Percentiles rank a stretch among this genome's conserved stretches.
phyloP scores from a whole-genome alignment of 23 red algal genomes.

The Cyanidioschyzon merolae region DNA sequence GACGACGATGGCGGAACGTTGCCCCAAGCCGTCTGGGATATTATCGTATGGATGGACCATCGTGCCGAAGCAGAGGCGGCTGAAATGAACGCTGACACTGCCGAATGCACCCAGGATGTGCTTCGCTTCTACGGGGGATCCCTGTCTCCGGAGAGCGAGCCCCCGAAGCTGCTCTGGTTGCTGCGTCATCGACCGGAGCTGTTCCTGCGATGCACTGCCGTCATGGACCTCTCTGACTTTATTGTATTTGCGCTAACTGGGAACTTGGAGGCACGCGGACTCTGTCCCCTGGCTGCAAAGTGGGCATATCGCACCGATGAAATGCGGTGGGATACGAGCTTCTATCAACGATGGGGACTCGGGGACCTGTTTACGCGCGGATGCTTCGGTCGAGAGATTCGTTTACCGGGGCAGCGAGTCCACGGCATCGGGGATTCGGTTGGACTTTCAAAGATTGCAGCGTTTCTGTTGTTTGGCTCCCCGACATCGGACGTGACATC shows the following conservation, averaged over 20 bases:
- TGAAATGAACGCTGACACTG: conserved; percentile 30
- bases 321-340: conserved; percentile 29
- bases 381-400: conserved; percentile 17
- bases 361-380: conserved; percentile 9
- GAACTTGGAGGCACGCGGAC: conserved; percentile 18
- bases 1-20: no score
- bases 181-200: conserved; percentile 16
- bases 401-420: neutral
- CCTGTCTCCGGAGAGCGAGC: conserved; percentile 58
- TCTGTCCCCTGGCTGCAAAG: conserved; percentile 58
- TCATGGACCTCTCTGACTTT: conserved; percentile 81
- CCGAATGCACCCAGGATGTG: neutral
- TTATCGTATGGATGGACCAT: conserved; percentile 75
- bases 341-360: conserved; percentile 43
- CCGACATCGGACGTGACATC: neutral
- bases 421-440: neutral
- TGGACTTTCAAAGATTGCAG: neutral
- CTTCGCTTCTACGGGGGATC: conserved; percentile 29
- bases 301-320: conserved; percentile 47
- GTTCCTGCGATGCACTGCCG: neutral
- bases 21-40: conserved; percentile 15
- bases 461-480: neutral
- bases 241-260: conserved; percentile 21
- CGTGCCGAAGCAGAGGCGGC: conserved; percentile 44
- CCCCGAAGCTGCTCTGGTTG: conserved; percentile 58